These are phyloP conservation scores for Komagataella kurtzmanii DNA, from an alignment of 805 yeast genomes.

Conservation along the genomic window DNA sequence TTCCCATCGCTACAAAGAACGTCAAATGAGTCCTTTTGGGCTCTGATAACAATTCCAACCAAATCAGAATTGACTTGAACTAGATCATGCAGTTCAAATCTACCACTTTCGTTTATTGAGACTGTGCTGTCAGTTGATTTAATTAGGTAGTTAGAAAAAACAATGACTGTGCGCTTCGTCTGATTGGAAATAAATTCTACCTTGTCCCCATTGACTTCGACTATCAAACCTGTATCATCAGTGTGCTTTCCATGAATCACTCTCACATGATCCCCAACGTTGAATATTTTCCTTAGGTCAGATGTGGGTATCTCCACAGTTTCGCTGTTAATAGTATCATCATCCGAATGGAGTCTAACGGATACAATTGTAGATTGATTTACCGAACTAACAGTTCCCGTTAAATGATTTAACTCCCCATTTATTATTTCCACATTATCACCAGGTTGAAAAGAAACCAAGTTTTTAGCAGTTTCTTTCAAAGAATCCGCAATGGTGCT, in stretches of 20 bases:
- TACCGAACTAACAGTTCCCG: constrained; percentile 65
- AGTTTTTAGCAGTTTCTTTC: constrained; percentile 43
- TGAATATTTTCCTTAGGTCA: constrained; percentile 73
- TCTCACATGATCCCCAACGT: constrained; percentile 90
- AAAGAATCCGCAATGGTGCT: constrained; percentile 79
- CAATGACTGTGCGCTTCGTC: constrained; percentile 78
- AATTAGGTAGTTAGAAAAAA: constrained; percentile 81
- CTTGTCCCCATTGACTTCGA: constrained; percentile 67
- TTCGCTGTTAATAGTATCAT: constrained; percentile 36
- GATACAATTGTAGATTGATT: constrained; percentile 41
- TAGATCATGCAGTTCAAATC: constrained; percentile 78
- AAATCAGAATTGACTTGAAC: constrained; percentile 77
- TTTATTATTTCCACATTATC: constrained; percentile 84
- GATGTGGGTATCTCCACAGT: constrained; percentile 69
- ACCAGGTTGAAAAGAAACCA: constrained; percentile 73
- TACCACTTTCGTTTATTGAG: constrained; percentile 55
- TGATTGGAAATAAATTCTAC: constrained; percentile 86
- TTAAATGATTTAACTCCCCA: constrained; percentile 89
- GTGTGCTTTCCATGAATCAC: constrained; percentile 83
- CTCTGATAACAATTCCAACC: constrained; percentile 82
- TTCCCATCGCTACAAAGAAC: constrained; percentile 78
- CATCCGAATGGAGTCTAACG: constrained; percentile 25
- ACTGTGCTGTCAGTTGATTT: constrained; percentile 80
- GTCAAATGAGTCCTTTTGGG: constrained; percentile 77
- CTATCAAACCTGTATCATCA: constrained; percentile 92